Evolutionary conservation across 495 filamentous ascomycete genomes (phyloP), one percentile per base, ranked within the genome.

Genomic region (Penicillium roqueforti): DNA sequence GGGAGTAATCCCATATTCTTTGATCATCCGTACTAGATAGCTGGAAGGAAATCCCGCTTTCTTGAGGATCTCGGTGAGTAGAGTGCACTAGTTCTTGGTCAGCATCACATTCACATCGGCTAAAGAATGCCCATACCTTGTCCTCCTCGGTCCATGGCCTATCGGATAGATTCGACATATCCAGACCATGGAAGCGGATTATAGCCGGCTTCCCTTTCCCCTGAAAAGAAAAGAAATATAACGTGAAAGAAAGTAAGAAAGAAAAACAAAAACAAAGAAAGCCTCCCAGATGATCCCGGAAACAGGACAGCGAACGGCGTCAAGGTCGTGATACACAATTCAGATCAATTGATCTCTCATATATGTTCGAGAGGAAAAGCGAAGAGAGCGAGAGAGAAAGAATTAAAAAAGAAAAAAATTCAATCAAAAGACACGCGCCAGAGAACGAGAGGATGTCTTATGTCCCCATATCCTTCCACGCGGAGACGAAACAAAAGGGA

Each of bases 21-120:
- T 66, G 57, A 83, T 77, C 53, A 84, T 59, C 51, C 71, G 68
- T 46, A 78, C 62, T 29, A 86, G 71, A 53, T 74, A 62, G 29
- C 53, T 70, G 10, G 80, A 77, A 32, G 75, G 65, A 36, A 84
- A 70, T 31, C 73, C 65, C n/a, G 75, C 76, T 43, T 76, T 76
- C 66, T 84, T 85, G 55, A 86, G 63, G 60, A 86, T 83, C 60
- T 84, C 82, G 28, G 80, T 78, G 49, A 85, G 76, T 49, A 86
- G 59, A 31, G 63, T 72, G 59, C 81, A 78, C 68, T 78, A 62
- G 61, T 54, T n/a, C n/a, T n/a, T 7, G 20, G 23, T 45, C 26
- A 56, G 55, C 51, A 37, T 55, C 42, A 40, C 26, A 4, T 32
- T 52, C 28, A 34, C 34, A 26, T 43, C 19, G 23, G 37, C 36